Evolutionary conservation across 352 stramenopile genomes (phyloP).

Genomic region (Phytophthora pisi): DNA sequence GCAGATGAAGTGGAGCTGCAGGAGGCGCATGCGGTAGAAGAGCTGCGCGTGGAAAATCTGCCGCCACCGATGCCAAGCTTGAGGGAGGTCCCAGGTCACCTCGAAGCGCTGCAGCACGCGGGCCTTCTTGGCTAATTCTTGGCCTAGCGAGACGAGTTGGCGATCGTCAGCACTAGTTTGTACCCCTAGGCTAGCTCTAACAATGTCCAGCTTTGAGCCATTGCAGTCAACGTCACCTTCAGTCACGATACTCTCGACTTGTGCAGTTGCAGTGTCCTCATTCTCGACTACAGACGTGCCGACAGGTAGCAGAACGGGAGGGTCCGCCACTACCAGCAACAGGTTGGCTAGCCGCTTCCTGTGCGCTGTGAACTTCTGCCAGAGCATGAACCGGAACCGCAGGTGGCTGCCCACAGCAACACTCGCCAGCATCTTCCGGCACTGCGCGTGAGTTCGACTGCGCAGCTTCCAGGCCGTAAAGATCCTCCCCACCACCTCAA

Average conservation of each 20-base stretch:
- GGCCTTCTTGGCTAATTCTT: conserved; percentile 41
- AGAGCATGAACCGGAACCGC: conserved; percentile 60
- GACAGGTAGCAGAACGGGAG: background rate
- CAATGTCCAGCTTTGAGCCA: background rate
- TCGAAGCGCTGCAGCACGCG: conserved; percentile 57
- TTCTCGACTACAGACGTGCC: background rate
- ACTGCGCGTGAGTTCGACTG: conserved; percentile 32
- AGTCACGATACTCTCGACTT: too few relatives aligned
- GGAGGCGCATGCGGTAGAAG: conserved; percentile 57
- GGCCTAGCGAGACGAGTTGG: conserved; percentile 25
- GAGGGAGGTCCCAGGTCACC: conserved; percentile 44
- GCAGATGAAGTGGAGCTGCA: conserved; percentile 35
- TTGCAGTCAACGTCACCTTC: background rate
- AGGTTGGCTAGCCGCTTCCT: conserved; percentile 36
- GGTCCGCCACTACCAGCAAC: conserved; percentile 21
- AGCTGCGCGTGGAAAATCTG: conserved; percentile 64
- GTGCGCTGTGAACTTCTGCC: conserved; percentile 47
- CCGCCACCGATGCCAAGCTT: conserved; percentile 62
- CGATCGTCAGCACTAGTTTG: background rate
- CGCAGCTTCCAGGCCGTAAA: conserved; percentile 47
- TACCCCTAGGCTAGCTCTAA: background rate
- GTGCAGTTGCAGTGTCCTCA: background rate
- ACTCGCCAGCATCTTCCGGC: conserved; percentile 42
- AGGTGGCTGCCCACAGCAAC: conserved; percentile 42
- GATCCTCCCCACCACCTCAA: conserved; percentile 12